A percentile compares a stretch with the other conserved stretches of the same genome.
These are phyloP conservation scores for Volvox carteri DNA, from an alignment of 163 green algal species.

Conservation along the genomic window DNA sequence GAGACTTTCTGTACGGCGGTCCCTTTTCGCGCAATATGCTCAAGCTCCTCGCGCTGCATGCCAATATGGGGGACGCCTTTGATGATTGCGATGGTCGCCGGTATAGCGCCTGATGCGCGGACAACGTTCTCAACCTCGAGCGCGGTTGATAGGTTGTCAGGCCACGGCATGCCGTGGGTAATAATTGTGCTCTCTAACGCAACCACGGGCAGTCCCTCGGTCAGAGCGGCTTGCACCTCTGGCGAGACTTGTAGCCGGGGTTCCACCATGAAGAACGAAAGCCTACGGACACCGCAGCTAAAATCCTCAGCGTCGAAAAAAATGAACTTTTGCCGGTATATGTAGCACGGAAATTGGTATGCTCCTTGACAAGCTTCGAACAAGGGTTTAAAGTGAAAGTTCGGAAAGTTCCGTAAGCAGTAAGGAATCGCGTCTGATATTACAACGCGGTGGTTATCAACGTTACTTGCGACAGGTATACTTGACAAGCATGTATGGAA, in stretches of 20 bases:
- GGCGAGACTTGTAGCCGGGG: constrained; percentile 25
- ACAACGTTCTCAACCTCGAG: constrained; percentile 77
- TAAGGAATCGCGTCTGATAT: too few species aligned
- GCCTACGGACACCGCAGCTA: not conserved
- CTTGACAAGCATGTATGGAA: too few species aligned
- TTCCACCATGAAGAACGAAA: constrained; percentile 6
- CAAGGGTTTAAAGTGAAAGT: too few species aligned
- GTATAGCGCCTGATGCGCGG: constrained; percentile 79
- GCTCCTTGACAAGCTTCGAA: not conserved
- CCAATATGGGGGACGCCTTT: constrained; percentile 66
- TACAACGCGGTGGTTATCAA: too few species aligned
- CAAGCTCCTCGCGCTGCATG: constrained; percentile 72
- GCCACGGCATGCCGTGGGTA: constrained; percentile 94
- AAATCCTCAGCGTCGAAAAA: not conserved
- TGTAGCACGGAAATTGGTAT: not conserved
- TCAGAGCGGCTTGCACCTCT: constrained; percentile 87
- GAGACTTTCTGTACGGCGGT: constrained; percentile 83
- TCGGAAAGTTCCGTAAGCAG: too few species aligned
- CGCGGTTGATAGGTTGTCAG: constrained; percentile 94
- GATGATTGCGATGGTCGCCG: constrained; percentile 98
- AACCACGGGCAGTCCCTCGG: constrained; percentile 76
- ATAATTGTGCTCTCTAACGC: constrained; percentile 92
- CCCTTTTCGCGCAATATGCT: constrained; percentile 74
- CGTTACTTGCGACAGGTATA: too few species aligned
- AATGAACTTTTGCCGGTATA: not conserved